Base-by-base conservation (phyloP, 768 basidiomycete species). In the Boletus huronensis region DNA sequence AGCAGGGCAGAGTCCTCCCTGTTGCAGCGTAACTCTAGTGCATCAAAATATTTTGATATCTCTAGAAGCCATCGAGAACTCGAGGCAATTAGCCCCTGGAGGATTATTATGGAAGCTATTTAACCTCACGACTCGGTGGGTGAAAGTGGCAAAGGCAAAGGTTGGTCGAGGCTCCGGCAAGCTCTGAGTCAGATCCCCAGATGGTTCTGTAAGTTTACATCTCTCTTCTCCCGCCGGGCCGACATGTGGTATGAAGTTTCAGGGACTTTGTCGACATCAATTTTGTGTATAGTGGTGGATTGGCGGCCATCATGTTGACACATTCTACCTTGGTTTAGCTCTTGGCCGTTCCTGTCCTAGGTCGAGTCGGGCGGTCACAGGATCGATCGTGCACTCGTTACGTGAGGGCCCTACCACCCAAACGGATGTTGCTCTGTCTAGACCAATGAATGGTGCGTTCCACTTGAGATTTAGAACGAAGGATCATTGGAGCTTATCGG, bases 221-320 rank as follows among this genome's bases (percentile, higher is more conserved):
- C 50, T 58, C 52, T 55, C 64, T 67, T 64, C 66, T 66, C 54
- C 66, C 61, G 67, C 59, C 62, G 59, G 64, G 59, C 46, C 52
- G 52, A 52, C 52, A 35, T 31, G 43, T 59, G 56, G 39, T 45
- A 42, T 51, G 53, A 63, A 48, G 50, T 55, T 48, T 55, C 59
- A 67, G 66, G 66, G 58, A 57, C 66, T 39, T 35, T 58, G 53
- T 54, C 53, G 50, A 61, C 59, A 56, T 64, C 56, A 60, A 34
- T 50, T 56, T 66, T 53, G 44, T 58, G 46, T 42, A 58, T 40
- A 49, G 48, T 54, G 47, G 34, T 55, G 51, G 64, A 63, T 58
- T 58, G 53, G 57, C 61, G 54, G 54, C 48, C 55, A 69, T 69
- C 55, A 49, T 25, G 26, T 52, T 56, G 48, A 16, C 48, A 47